phyloP scores from a whole-genome alignment of 257 asterid species.

The Paraleonurus japonicus region DNA sequence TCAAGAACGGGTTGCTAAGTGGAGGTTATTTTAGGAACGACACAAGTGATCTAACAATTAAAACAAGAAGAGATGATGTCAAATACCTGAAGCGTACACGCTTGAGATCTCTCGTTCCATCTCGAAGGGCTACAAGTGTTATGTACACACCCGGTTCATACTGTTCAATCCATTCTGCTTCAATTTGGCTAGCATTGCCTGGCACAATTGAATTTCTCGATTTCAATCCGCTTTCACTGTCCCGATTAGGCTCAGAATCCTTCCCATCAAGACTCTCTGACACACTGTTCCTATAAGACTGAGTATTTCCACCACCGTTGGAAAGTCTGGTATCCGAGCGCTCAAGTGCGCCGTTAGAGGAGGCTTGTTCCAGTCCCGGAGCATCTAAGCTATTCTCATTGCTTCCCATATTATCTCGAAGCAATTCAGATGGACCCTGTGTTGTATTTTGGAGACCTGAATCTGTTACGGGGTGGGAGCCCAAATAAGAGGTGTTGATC shows the following conservation, averaged over 20 bases:
- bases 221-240: conserved; percentile 46
- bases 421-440: conserved; percentile 31
- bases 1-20: neutral
- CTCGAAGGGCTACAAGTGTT: conserved; percentile 83
- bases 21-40: neutral
- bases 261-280: conserved; percentile 45
- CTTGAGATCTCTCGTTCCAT: conserved; percentile 93
- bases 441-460: conserved; percentile 35
- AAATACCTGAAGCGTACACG: conserved; percentile 96
- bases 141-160: conserved; percentile 92
- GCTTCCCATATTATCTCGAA: conserved; percentile 31
- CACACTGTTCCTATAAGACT: conserved; percentile 41
- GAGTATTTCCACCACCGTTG: conserved; percentile 47
- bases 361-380: conserved; percentile 35
- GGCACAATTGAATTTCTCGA: conserved; percentile 47
- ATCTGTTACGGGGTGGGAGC: conserved; percentile 44
- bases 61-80: neutral
- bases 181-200: conserved; percentile 61
- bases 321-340: conserved; percentile 40
- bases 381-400: conserved; percentile 33
- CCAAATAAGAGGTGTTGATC: conserved; percentile 33
- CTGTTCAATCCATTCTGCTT: conserved; percentile 92
- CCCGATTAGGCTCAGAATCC: conserved; percentile 42
- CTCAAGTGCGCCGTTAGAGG: conserved; percentile 43
- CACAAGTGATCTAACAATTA: neutral